Base-by-base conservation (phyloP, 148 eudicot species). In the Oxyria digyna region DNA sequence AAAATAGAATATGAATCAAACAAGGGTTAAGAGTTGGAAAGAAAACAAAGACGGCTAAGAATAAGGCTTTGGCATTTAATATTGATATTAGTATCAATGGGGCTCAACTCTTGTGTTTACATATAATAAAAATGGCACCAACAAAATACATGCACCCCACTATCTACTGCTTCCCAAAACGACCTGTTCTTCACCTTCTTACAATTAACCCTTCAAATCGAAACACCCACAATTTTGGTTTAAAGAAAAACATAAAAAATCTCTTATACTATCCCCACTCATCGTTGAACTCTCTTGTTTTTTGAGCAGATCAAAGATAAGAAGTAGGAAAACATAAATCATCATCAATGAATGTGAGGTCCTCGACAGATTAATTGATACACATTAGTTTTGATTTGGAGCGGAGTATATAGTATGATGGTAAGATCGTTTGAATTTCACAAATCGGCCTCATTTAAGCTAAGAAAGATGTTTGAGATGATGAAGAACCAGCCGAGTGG, bases 391-490 rank as follows among this genome's bases (percentile, higher is more conserved):
- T n/a, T n/a, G n/a, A n/a, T n/a, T n/a, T n/a, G n/a, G 38, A 2
- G 38, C 38, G 6, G 6, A 35, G 38, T 35, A 35, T 4, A 38
- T 38, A 38, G 41, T 38, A 38, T 38, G 9, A 81, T 81, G 84
- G 81, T 81, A 66, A 72, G 52, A 75, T 73, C 74, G 4, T 72
- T 78, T 7, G 84, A 81, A 20, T 38, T 77, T 7, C 71, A 54
- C 67, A 73, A 67, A 70, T 75, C 84, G 7, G 50, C 84, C 4
- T 81, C 81, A 0, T 81, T 73, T 37, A 73, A 74, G 33, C 67
- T 75, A 5, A 72, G 71, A 57, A 81, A 73, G 62, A 81, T 81
- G 74, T 76, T 80, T 24, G 82, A 80, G 11, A 49, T 37, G 0
- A 37, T 38, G 45, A 66, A 31, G 20, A 59, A 15, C 38, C 18